Conservation (phyloP, 192 early-diverging fungal genomes). For the Dispira simplex region DNA sequence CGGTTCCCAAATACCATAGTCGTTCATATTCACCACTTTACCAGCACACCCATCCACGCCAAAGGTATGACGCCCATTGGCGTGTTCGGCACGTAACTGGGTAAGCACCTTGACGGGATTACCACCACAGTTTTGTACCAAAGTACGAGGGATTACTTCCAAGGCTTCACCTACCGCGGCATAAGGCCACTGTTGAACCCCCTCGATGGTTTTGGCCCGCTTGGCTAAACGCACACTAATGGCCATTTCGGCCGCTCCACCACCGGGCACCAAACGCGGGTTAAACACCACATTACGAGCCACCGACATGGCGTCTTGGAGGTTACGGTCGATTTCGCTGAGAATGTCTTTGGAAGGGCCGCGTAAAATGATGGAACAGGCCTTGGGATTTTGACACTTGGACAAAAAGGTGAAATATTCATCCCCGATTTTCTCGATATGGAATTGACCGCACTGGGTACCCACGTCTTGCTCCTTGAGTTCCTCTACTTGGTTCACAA, state of each 20-base stretch:
- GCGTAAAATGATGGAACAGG: slow-evolving; percentile 93
- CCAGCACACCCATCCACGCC: slow-evolving; percentile 93
- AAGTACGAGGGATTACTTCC: slow-evolving; percentile 95
- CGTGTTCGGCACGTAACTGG: slow-evolving; percentile 90
- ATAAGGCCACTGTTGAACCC: slow-evolving; percentile 95
- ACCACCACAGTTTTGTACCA: slow-evolving; percentile 98
- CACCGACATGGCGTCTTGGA: slow-evolving; percentile 98
- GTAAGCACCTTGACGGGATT: slow-evolving; percentile 96
- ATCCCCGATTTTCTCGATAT: slow-evolving; percentile 96
- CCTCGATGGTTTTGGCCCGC: slow-evolving; percentile 74
- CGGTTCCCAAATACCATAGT: slow-evolving; percentile 98
- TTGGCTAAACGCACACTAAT: slow-evolving; percentile 76
- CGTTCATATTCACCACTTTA: slow-evolving; percentile 88
- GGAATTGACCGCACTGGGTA: slow-evolving; percentile 83
- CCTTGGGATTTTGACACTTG: slow-evolving; percentile 91
- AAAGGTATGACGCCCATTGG: slow-evolving; percentile 69
- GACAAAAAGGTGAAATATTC: slow-evolving; percentile 97
- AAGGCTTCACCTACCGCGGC: slow-evolving; percentile 85
- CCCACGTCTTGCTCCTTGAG: slow-evolving; percentile 94
- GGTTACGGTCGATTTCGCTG: slow-evolving; percentile 95
- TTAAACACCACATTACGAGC: slow-evolving; percentile 97
- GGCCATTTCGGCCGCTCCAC: slow-evolving; percentile 98
- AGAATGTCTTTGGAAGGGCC: slow-evolving; percentile 97
- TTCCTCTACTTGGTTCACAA: slow-evolving; percentile 94
- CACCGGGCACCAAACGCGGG: slow-evolving; percentile 85